Evolutionary conservation across 2,329 filamentous ascomycete genomes (phyloP).

Genomic region (Colletotrichum sp.): DNA sequence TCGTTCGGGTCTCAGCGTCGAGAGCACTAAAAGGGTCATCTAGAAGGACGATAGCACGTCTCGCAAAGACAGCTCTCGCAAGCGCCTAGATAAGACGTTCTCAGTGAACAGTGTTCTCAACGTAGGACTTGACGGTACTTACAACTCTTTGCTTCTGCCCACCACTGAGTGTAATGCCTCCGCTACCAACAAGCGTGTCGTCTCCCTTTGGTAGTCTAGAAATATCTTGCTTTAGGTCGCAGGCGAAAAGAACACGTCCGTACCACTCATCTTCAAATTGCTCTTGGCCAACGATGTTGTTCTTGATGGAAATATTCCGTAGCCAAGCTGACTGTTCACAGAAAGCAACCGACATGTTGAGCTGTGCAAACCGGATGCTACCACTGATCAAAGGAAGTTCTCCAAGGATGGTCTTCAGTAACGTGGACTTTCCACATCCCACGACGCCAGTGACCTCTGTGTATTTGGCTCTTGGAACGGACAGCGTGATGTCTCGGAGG

Average conservation of each 20-base stretch:
- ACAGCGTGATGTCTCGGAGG: neutral
- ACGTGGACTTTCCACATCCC: constrained; percentile 21
- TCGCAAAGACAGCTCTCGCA: constrained; percentile 1
- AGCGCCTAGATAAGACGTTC: neutral
- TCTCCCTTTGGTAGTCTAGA: constrained; percentile 22
- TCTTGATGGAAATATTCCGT: constrained; percentile 22
- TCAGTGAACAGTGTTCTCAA: neutral
- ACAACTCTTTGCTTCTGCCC: constrained; percentile 29
- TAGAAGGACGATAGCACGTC: neutral
- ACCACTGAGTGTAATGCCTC: constrained; percentile 23
- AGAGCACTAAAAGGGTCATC: constrained; percentile 15
- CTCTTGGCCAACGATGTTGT: constrained; percentile 22
- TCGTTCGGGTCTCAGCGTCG: constrained; percentile 7
- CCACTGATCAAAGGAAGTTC: neutral
- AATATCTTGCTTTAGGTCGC: constrained; percentile 20
- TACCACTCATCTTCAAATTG: constrained; percentile 35
- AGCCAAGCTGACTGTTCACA: constrained; percentile 26
- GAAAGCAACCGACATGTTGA: constrained; percentile 3
- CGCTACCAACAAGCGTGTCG: constrained; percentile 11
- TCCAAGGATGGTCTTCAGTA: constrained; percentile 29
- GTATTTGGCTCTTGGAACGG: neutral
- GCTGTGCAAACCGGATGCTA: neutral
- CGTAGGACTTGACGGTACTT: neutral
- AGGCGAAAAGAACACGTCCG: constrained; percentile 26
- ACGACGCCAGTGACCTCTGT: neutral